Percentiles rank a stretch among this genome's conserved stretches.
Conservation (phyloP, 2,329 filamentous ascomycete genomes). For the Fusarium sp. region DNA sequence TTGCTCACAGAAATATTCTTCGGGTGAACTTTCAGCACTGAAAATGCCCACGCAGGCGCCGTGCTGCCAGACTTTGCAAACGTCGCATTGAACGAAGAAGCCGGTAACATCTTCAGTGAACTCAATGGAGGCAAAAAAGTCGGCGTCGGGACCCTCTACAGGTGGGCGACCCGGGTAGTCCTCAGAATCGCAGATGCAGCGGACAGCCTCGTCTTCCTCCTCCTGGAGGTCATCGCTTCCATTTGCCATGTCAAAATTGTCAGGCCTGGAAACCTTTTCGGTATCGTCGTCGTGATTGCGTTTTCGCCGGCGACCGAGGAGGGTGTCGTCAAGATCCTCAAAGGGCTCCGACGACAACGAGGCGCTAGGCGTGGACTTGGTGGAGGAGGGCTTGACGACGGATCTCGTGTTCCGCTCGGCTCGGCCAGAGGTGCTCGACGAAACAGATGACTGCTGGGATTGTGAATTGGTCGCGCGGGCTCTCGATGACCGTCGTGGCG, state of each 20-base stretch:
- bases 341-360: slow-evolving; percentile 77
- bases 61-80: slow-evolving; percentile 99
- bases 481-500: slow-evolving; percentile 90
- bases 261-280: slow-evolving; percentile 56
- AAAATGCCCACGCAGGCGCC: slow-evolving; percentile 97
- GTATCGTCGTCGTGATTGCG: slow-evolving; percentile 75
- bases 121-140: slow-evolving; percentile 68
- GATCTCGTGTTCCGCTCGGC: slow-evolving; percentile 79
- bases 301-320: slow-evolving; percentile 81
- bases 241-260: slow-evolving; percentile 64
- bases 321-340: slow-evolving; percentile 75
- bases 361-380: slow-evolving; percentile 80
- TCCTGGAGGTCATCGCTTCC: slow-evolving; percentile 76
- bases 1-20: slow-evolving; percentile 98
- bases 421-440: slow-evolving; percentile 81
- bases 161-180: slow-evolving; percentile 90
- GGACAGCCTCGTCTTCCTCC: slow-evolving; percentile 92
- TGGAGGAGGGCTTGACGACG: slow-evolving; percentile 76
- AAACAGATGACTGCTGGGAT: slow-evolving; percentile 82
- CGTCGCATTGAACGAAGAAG: slow-evolving; percentile 97
- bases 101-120: slow-evolving; percentile 88
- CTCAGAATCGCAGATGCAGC: slow-evolving; percentile 93
- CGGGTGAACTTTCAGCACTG: slow-evolving; percentile 90
- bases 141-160: slow-evolving; percentile 67
- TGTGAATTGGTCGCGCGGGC: slow-evolving; percentile 82